Base-by-base conservation (phyloP, 805 yeast species). In the Nakazawaea ernobii region DNA sequence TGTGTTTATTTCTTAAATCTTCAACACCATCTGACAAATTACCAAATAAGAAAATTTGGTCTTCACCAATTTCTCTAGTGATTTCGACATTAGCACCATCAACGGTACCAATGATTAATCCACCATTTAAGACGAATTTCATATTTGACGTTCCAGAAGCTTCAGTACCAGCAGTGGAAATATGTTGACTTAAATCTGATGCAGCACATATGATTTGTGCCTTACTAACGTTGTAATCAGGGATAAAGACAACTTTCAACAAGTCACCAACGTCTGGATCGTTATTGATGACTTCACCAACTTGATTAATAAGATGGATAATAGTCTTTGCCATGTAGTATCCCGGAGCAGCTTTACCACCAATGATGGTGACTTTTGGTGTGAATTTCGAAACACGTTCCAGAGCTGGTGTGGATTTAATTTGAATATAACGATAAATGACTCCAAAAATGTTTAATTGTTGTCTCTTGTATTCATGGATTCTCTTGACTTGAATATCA, bases 271-370 rank as follows among this genome's bases (percentile, higher is more conserved):
- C 74, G 28, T 84, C 91, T 1, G 74, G 66, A 62, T 90, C 97
- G 51, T 74, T 75, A 67, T 90, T 90, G 53, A 90, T 80, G 43
- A 88, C 92, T 6, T 79, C 82, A 30, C 86, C 83, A 35, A 89
- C 97, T 46, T 86, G 68, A 64, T 86, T 90, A 60, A 90, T 78
- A 65, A 90, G 74, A 66, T 89, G 88, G 62, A 90, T 91, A 59
- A 90, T 86, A 49, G 86, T 78, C 68, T 90, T 90, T 50, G 97
- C 97, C 81, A 90, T 87, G 70, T 87, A 90, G 66, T 90, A 90
- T 54, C 97, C 97, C n/a, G 97, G 97, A 9, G 97, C 97, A 50
- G 95, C 86, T 68, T 91, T 90, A 62, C 97, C 97, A 55, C 97
- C 97, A 65, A 91, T 82, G 51, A 90, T 77, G 38, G 82, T 76